Base-by-base conservation (phyloP, 495 filamentous ascomycete genomes). In the Aspergillus steynii region DNA sequence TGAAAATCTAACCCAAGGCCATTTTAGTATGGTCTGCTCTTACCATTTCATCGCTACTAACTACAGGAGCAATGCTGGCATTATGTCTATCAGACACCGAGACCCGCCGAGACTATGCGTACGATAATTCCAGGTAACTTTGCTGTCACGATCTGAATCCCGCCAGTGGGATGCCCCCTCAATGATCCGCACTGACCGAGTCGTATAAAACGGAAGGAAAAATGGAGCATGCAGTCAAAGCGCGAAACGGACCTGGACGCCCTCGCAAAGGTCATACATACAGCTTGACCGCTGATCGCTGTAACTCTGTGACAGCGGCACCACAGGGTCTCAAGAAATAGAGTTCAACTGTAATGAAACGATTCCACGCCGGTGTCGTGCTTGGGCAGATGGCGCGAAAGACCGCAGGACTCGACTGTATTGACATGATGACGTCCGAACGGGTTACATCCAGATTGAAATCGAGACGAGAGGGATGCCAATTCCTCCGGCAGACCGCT, bases 161-260 rank as follows among this genome's bases (percentile, higher is more conserved):
- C 59, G 25, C 64, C 62, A 67, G 62, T 70, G 58, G 64, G 61
- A 67, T 57, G 20, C 56, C 55, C 49, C 64, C 62, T 31, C 12
- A 12, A 42, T 42, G 37, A 14, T 49, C 53, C 8, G 34, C 29
- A 56, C 31, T 42, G 37, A 42, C 37, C 10, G 37, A 42, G 37
- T 14, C 37, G 1, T 42, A 15, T 2, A 42, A 14, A 42, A 42
- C 12, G 10, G 12, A 34, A 34, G 9, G 9, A 34, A 34, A 34
- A 34, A 34, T 34, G 3, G 31, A 9, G 31, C 31, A 1, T 7
- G 9, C 31, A 42, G n/a, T 45, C 48, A 48, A 51, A 59, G 48
- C 29, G 20, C 20, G 12, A 2, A 42, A 42, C 14, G 14, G 9
- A 37, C 34, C 5, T 12, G 34, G 34, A 10, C 34, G 34, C 37